Evolutionary conservation across 805 yeast genomes (phyloP).

Genomic region (Yueomyces sp.): DNA sequence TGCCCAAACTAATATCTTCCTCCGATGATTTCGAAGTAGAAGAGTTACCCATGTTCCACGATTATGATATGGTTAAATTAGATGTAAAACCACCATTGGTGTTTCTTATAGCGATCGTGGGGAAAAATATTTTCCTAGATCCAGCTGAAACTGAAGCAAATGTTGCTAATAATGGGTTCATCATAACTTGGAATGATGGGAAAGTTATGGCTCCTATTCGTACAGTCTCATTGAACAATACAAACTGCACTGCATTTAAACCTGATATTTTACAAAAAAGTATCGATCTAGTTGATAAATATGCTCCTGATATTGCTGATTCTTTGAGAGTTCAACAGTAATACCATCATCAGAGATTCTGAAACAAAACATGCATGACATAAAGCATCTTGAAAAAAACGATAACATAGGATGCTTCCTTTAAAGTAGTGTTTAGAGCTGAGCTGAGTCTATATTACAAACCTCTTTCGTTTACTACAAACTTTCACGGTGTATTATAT

Average conservation of each 20-base stretch:
- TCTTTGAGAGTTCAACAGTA: background rate
- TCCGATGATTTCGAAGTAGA: conserved; percentile 56
- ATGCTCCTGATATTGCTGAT: conserved; percentile 28
- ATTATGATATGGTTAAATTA: conserved; percentile 62
- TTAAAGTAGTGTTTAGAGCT: too few species aligned
- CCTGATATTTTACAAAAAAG: conserved; percentile 37
- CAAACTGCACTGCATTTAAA: conserved; percentile 40
- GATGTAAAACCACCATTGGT: conserved; percentile 48
- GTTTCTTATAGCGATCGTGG: conserved; percentile 65
- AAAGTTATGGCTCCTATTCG: conserved; percentile 60
- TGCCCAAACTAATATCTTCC: conserved; percentile 61
- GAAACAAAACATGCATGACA: too few species aligned
- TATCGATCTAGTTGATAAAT: conserved; percentile 40
- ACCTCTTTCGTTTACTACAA: too few species aligned
- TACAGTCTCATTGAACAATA: conserved; percentile 45
- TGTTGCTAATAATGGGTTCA: conserved; percentile 72
- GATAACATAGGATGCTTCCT: too few species aligned
- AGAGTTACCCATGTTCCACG: conserved; percentile 84
- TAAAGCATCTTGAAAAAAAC: too few species aligned
- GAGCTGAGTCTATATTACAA: too few species aligned
- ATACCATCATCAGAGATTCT: background rate
- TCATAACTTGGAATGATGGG: conserved; percentile 60
- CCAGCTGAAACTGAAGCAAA: conserved; percentile 85
- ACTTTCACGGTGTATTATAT: too few species aligned
- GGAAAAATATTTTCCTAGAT: conserved; percentile 54